A percentile compares a stretch with the other conserved stretches of the same genome.
Conservation (phyloP, 768 basidiomycete genomes). For the Paxillus ammoniavirescens region DNA sequence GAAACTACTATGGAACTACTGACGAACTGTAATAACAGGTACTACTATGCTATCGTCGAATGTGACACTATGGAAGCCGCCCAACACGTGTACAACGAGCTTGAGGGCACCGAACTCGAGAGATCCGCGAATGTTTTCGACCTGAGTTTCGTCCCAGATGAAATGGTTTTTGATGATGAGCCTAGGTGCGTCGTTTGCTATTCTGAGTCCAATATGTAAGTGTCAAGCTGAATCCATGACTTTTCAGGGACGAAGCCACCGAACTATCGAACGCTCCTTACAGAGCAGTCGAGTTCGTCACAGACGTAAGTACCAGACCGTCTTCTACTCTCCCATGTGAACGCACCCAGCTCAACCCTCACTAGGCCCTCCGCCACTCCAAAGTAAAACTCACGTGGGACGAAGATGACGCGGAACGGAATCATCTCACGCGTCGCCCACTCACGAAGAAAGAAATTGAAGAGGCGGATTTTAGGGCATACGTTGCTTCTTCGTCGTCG, state of each 20-base stretch:
- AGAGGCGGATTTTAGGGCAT: constrained; percentile 84
- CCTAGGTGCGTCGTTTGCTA: constrained; percentile 48
- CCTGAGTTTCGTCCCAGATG: constrained; percentile 89
- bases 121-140: constrained; percentile 96
- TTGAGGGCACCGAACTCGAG: constrained; percentile 95
- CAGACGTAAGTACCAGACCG: constrained; percentile 62
- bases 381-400: constrained; percentile 99
- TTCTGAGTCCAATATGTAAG: not conserved
- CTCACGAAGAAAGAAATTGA: constrained; percentile 87
- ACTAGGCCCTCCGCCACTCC: constrained; percentile 91
- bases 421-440: constrained; percentile 71
- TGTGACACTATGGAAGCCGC: constrained; percentile 81
- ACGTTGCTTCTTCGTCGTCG: constrained; percentile 67
- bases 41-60: constrained; percentile 92
- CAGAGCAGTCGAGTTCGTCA: constrained; percentile 85
- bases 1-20: not conserved
- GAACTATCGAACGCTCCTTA: constrained; percentile 58
- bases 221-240: not conserved
- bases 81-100: constrained; percentile 74
- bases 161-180: constrained; percentile 80
- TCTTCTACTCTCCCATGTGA: not conserved
- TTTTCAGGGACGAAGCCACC: constrained; percentile 76
- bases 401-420: constrained; percentile 90
- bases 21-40: constrained; percentile 47
- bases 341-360: not conserved